Evolutionary conservation across 2,329 filamentous ascomycete genomes (phyloP), one percentile per base, ranked within the genome.

Genomic region (Botrytis cinerea): DNA sequence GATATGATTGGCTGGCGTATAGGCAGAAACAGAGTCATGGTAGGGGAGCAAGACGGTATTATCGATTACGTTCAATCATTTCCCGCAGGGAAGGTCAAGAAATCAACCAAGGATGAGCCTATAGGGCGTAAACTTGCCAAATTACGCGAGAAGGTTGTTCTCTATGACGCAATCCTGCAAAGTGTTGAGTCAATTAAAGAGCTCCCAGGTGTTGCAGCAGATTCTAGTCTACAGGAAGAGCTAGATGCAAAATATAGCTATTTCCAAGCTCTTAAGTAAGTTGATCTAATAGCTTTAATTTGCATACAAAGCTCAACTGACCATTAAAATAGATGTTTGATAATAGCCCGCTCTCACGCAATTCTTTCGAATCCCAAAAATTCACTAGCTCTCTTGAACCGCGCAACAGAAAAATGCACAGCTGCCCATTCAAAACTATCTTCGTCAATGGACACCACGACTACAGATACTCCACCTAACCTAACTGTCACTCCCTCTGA

Each of bases 1-100:
- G 93, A 93, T 77, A 90, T 98, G 82, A 92, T 99, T 73, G 95
- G 93, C 80, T 98, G 95, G 95, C 89, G 96, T 81, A 93, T 98
- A 76, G 95, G 95, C 40, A 91, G 96, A 66, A 98, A 99, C 82
- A 88, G 96, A 71, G 92, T 97, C 0, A 85, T 99, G 75, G 93
- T 94, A 70, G 95, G 95, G n/a, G 85, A 88, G 10, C 87, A 92
- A 72, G 95, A 98, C 78, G 95, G 95, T 4, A 87, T 93, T 25
- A 82, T 87, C 25, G 82, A 88, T 32, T 86, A 87, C 28, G 87
- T 86, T 73, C 84, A 83, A 5, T 80, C 83, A 28, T 80, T 82
- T 75, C 87, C 88, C 75, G 81, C 85, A 51, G 89, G 89, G 79
- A 89, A 86, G 79, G 86, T 86, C 59, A 82, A 82, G 69, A 87